Base-by-base conservation (phyloP, 2,329 filamentous ascomycete species). In the Diaporthe eres region DNA sequence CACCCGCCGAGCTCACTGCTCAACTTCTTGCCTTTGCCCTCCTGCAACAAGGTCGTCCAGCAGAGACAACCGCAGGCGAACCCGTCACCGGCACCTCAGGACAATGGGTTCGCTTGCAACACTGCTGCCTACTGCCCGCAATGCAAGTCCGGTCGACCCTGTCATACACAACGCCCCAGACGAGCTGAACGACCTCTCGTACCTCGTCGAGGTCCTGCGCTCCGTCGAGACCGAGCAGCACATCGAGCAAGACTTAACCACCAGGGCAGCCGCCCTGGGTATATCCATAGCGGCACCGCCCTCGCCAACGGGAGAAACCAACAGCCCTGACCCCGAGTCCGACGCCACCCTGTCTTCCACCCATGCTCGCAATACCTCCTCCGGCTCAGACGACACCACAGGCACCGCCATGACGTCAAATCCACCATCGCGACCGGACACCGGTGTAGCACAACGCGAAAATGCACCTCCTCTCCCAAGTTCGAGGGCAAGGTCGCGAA, bases 321-420 rank as follows among this genome's bases (percentile, higher is more conserved):
- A 84, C 74, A 82, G 81, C 4, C 84, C 84, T 44, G 84, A 82
- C 72, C 83, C 85, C 77, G 84, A 87, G 76, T 88, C 87, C 28
- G 83, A 80, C 74, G 83, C 83, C 47, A 87, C 86, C 10, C 81
- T 84, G 34, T 83, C 85, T 51, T 83, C 83, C 42, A 84, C 81
- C 42, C 86, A 87, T 79, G 84, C 83, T 34, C 87, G 87, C 51
- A 85, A 85, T 19, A 84, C 83, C 76, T 89, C 88, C 4, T 85
- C 85, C 60, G 83, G 82, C 12, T 86, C 85, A 17, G 79, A 82
- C 37, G 81, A 78, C 34, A 87, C 88, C 8, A 81, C 83, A 4
- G 85, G 82, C 76, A 86, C 86, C 7, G 81, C 82, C 39, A 77
- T 86, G 37, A 88, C 87, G 1, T 85, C 85, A 28, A 83, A 84